Evolutionary conservation across 805 yeast species (phyloP), one percentile per base, ranked within the genome.

Genomic region (Geotrichum ghanense): DNA sequence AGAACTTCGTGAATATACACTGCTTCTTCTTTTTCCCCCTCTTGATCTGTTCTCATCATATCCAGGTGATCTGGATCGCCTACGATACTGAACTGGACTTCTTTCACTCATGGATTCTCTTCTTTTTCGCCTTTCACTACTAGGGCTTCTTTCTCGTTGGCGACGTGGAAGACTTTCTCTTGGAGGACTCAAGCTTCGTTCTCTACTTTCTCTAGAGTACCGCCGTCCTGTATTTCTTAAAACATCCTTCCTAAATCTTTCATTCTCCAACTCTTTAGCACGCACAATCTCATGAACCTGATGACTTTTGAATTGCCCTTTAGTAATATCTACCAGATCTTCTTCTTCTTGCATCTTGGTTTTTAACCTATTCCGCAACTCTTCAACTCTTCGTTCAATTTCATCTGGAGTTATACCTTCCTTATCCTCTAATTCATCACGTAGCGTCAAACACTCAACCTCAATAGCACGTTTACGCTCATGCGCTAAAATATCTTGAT

Each of bases 381-480:
- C 54, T 14, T 34, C 42, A 16, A 56, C 56, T 34, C 46, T 34
- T 1, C 24, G 35, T 17, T 55, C 59, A 17, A 56, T 54, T 35
- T 45, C 52, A 9, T 53, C 57, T 21, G 54, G 57, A 2, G 26
- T 51, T 14, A 48, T 24, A 2, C 45, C 49, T 6, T 51, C 55
- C 19, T 51, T 54, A 12, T 59, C 63, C 39, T 58, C 63, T 23
- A 59, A 50, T 42, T 51, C 44, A 20, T 48, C 60, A 25, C 51
- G 53, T n/a, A 57, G 53, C 44, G 54, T 57, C 39, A 50, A 31
- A 44, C 62, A 59, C 31, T 54, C 55, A 5, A 51, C 54, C 42
- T 59, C 63, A n/a, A 61, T 51, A 25, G 42, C 45, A n/a, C 65
- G 50, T 31, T 56, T 52, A n/a, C 47, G 39, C 26, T 56, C 57